Base-by-base conservation (phyloP, 2,329 filamentous ascomycete species). In the Setomelanomma holmii region DNA sequence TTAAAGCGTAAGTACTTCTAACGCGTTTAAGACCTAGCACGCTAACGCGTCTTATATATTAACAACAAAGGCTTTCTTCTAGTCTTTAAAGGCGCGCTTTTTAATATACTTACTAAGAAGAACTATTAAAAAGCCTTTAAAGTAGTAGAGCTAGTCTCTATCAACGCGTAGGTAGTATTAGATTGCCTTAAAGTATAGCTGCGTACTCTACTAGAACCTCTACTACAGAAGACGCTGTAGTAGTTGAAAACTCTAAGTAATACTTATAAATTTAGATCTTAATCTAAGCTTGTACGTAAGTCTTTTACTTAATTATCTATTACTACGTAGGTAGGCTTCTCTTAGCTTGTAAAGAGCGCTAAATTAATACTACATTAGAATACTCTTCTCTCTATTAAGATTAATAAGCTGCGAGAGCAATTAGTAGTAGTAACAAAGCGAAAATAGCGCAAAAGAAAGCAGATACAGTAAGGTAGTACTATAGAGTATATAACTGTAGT, bases 11-110 rank as follows among this genome's bases (percentile, higher is more conserved):
- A 49, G 45, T 75, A 76, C 51, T 46, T 65, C 38, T 23, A 61
- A 40, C 24, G 67, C 52, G 62, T 77, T 35, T 49, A 64, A 54
- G 46, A 42, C 46, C 50, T 49, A 10, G 51, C 70, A 23, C 52
- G 45, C 48, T 11, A 62, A 69, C 43, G 68, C 53, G 66, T 75
- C 45, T 71, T 56, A 53, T 53, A 71, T 45, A 70, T 75, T 40
- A 50, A 45, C n/a, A 63, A 61, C 24, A 23, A 53, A 40, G 21
- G 46, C 49, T 64, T 64, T 41, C 51, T 68, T 45, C 45, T 49
- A 34, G 58, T 56, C 23, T 74, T 67, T 62, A 49, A 51, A 35
- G 55, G 53, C 38, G 45, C 24, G 22, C 56, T 44, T 53, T 41
- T 45, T 50, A n/a, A 60, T 34, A 45, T 54, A 42, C 61, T 73